These are phyloP conservation scores for Camptophora hylomeconis DNA, from an alignment of 2,329 filamentous ascomycete genomes.

Conservation along the genomic window DNA sequence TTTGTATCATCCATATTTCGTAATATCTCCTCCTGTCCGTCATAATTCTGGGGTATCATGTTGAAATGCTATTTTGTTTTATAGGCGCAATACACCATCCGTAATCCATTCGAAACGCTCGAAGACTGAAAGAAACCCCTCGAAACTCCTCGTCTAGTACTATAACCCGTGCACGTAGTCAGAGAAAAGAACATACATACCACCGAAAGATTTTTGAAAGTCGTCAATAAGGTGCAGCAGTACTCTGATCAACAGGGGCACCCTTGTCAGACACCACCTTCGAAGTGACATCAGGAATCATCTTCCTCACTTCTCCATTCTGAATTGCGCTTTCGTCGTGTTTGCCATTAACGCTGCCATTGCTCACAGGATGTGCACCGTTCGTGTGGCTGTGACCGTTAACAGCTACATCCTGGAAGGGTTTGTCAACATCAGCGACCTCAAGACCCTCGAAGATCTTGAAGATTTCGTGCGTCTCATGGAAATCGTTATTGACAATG, in stretches of 20 bases:
- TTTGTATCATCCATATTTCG: background rate
- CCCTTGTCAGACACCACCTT: background rate
- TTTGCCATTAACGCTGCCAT: conserved; percentile 10
- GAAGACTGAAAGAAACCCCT: background rate
- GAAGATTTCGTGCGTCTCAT: conserved; percentile 69
- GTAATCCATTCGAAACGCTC: background rate
- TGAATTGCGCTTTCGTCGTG: conserved; percentile 6
- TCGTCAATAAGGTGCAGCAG: conserved; percentile 1
- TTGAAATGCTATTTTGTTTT: conserved; percentile 7
- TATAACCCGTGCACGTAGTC: no score
- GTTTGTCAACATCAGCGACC: conserved; percentile 50
- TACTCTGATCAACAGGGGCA: background rate
- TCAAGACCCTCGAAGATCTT: conserved; percentile 68
- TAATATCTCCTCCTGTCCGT: background rate
- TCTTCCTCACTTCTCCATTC: conserved; percentile 7
- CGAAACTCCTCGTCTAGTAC: background rate
- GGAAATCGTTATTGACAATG: conserved; percentile 98
- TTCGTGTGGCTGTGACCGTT: conserved; percentile 5
- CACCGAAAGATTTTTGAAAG: background rate
- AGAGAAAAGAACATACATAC: no score
- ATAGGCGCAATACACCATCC: background rate
- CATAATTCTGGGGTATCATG: conserved; percentile 7
- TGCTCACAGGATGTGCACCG: conserved; percentile 7
- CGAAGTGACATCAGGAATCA: conserved; percentile 5
- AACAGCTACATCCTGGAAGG: conserved; percentile 11